These are phyloP conservation scores for Aspergillus sp. DNA, from an alignment of 2,329 filamentous ascomycete genomes.

Conservation along the genomic window DNA sequence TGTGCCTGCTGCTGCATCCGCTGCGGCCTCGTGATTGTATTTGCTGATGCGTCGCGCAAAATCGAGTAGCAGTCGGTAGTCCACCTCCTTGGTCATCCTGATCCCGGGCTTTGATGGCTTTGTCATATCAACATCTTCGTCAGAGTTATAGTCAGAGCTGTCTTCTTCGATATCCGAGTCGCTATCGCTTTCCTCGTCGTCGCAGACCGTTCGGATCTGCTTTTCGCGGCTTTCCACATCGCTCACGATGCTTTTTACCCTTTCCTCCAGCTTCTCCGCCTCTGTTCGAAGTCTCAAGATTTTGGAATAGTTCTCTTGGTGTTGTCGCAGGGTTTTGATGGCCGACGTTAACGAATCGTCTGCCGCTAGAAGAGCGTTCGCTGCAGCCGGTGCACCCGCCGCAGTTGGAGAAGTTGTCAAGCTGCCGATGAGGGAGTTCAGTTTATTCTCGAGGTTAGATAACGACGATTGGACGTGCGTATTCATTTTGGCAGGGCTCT, in stretches of 20 bases:
- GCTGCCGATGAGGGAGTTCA: slow-evolving; percentile 34
- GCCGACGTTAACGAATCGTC: slow-evolving; percentile 36
- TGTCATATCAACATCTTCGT: slow-evolving; percentile 6
- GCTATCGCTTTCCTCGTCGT: slow-evolving; percentile 22
- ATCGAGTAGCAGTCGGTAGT: slow-evolving; percentile 37
- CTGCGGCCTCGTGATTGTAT: slow-evolving; percentile 38
- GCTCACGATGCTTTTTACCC: slow-evolving; percentile 35
- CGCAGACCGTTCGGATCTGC: slow-evolving; percentile 30
- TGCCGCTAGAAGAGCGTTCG: slow-evolving; percentile 32
- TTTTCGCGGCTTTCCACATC: slow-evolving; percentile 33
- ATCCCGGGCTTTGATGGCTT: slow-evolving; percentile 3
- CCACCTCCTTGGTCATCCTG: slow-evolving; percentile 29
- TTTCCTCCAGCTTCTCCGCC: slow-evolving; percentile 31
- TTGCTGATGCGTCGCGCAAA: slow-evolving; percentile 42
- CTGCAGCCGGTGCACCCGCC: slow-evolving; percentile 34
- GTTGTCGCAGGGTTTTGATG: slow-evolving; percentile 34
- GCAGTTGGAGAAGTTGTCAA: slow-evolving; percentile 39
- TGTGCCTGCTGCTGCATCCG: slow-evolving; percentile 31
- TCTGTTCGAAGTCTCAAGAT: slow-evolving; percentile 36
- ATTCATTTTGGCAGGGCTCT: slow-evolving; percentile 28
- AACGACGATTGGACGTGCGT: slow-evolving; percentile 31
- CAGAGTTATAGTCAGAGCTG: slow-evolving; percentile 16
- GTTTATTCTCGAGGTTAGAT: slow-evolving; percentile 34
- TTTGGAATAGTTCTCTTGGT: slow-evolving; percentile 38
- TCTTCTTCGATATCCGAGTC: slow-evolving; percentile 16